Base-by-base conservation (phyloP, 805 yeast genomes). In the Nakazawaea peltata region DNA sequence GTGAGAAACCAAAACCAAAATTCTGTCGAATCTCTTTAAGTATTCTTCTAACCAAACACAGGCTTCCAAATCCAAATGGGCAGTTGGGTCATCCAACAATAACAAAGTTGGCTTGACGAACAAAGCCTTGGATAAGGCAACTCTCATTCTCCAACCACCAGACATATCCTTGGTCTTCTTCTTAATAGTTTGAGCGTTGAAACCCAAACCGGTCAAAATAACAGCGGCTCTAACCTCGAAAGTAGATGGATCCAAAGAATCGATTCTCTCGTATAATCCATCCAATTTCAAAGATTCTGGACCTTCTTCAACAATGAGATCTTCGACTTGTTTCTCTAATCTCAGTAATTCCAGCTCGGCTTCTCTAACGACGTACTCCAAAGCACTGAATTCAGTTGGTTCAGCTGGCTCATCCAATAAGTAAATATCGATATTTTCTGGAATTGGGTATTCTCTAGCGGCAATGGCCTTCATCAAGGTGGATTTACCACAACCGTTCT, bases 81-180 rank as follows among this genome's bases (percentile, higher is more conserved):
- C 98, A 47, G 98, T 92, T 53, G 98, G 98, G 64, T 92, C 98
- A 69, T 92, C 98, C 60, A 92, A 77, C 51, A 92, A 68, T 55
- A 92, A 70, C 50, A 92, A 67, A 34, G 97, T 88, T 56, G 98
- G 98, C 71, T 92, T 90, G 48, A 92, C 97, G 70, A 92, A 92
- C 50, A 92, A 72, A 21, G 98, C 98, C 66, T 92, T 92, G 42
- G 96, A 95, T 44, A 92, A 71, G 30, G 98, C 97, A 43, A 92
- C 98, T 69, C 98, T 86, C 98, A 92, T 92, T 71, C 87, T 87
- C 98, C 98, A 92, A 60, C 98, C 98, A 76, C 98, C 98, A 56
- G 97, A 86, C 98, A 92, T 92, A 57, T 92, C 97, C 65, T 86
- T 88, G 53, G 98, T 92, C 66, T 80, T 81, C 74, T 92, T 92